Base-by-base conservation (phyloP, 768 basidiomycete species). In the Myochromella boudieri region DNA sequence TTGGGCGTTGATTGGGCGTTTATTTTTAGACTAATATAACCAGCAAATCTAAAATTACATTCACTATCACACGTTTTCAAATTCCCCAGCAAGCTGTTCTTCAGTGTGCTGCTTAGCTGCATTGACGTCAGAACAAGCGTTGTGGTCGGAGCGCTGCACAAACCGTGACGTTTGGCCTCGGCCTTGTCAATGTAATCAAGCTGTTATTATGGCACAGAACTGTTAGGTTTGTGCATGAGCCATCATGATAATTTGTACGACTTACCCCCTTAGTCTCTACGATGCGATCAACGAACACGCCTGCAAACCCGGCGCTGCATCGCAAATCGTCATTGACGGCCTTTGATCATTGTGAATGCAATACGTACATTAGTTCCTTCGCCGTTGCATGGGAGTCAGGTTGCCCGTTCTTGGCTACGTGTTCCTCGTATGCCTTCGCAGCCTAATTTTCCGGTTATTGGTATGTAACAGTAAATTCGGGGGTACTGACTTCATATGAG, bases 361-460 rank as follows among this genome's bases (percentile, higher is more conserved):
- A 36, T 10, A 42, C 37, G 6, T 32, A 76, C 72, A 82, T 46
- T 44, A 78, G 56, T 64, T 84, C 74, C 68, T 85, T 85, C 17
- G 80, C 81, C 58, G 69, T 70, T 7, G 61, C 73, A 59, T 88
- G 86, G 40, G 22, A 61, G 12, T 49, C 57, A 3, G 78, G 72
- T 54, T 74, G 52, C 32, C 86, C 87, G 20, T 84, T 68, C 29
- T 41, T 58, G 28, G 45, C 69, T 22, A 56, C 38, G 63, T 88
- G 86, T 0, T 79, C 53, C 53, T 87, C 73, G 58, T 78, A 87
- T 1, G 79, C 75, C 60, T 84, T 86, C 37, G 74, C 75, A 46
- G 85, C 85, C 82, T 82, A 64, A 10, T 27, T 29, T 4, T 26
- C 8, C 21, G 17, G 37, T 22, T 8, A 28, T 17, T 6, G 18